Evolutionary conservation across 345 rosid species (phyloP), one percentile per base, ranked within the genome.

Genomic region (Aquilaria yunnanensis): DNA sequence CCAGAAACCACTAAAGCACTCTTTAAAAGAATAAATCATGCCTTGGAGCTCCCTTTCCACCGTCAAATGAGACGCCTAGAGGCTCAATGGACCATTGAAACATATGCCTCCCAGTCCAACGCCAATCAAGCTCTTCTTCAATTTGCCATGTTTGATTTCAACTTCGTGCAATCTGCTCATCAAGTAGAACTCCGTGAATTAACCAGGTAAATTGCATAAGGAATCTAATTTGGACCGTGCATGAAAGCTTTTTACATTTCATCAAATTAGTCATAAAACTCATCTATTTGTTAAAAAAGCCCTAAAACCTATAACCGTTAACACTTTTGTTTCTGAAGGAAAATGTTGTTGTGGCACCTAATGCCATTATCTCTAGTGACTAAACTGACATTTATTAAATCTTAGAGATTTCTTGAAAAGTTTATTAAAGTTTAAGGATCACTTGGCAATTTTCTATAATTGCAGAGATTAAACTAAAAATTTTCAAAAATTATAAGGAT

Each of bases 141-240:
- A 51, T 75, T 77, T 30, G 83, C 86, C 4, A 60, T 11, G 50
- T 23, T 68, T 23, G 33, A 84, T 47, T 84, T 84, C 70, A 77
- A 84, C 63, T 46, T 60, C 57, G 59, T 61, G 34, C 86, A 81
- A 31, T 64, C 70, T 31, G 16, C 55, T 0, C 77, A 66, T 53
- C 76, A 67, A 62, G 50, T 8, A 45, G 82, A 83, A 30, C 70
- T 80, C 1, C 60, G 52, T 52, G 70, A 63, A 32, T 9, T 62
- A 57, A 56, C 77, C 16, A 68, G 78, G 81, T 77, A 34, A 58
- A 12, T 32, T 58, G 32, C 46, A 12, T 32, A 2, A 57, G 34
- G 34, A 5, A 4, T 2, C 12, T 31, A 12, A 29, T 16, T 16
- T 16, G 23, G 23, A 16, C 23, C 23, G 23, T 16, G 23, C 23